Conservation (phyloP, 129 eudicot species). For the Pulicaria dysenterica region DNA sequence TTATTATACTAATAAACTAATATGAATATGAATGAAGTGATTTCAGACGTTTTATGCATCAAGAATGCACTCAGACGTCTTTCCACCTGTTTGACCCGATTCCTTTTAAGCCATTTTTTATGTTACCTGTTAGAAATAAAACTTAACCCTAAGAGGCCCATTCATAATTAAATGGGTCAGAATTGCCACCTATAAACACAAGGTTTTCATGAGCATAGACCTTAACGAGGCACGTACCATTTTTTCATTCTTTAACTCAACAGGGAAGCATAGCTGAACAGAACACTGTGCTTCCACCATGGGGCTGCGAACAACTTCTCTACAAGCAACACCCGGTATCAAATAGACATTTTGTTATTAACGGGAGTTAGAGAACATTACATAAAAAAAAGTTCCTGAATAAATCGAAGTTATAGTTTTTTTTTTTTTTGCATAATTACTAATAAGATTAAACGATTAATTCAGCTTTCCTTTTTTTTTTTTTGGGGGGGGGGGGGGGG, state of each 20-base stretch:
- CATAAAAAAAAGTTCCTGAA: background rate
- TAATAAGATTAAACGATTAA: no score
- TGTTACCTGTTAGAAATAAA: slow-evolving; percentile 1
- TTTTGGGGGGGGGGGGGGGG: background rate
- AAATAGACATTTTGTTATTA: slow-evolving; percentile 26
- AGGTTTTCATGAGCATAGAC: background rate
- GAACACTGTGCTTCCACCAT: slow-evolving; percentile 99
- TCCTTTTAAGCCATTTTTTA: background rate
- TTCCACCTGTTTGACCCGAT: background rate
- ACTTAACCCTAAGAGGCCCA: background rate
- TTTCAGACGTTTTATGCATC: background rate
- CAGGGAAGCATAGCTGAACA: slow-evolving; percentile 85
- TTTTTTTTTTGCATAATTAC: no score
- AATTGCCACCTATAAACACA: background rate
- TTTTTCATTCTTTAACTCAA: slow-evolving; percentile 69
- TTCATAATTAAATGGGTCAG: slow-evolving; percentile 1
- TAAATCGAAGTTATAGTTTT: no score
- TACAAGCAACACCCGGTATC: slow-evolving; percentile 43
- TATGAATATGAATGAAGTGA: background rate
- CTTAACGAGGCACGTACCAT: slow-evolving; percentile 51
- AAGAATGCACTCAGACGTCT: slow-evolving; percentile 2
- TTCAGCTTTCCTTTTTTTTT: no score
- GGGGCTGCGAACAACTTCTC: slow-evolving; percentile 93
- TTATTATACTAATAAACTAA: background rate
- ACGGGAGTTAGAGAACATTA: no score